Evolutionary conservation across 1,284 basidiomycete genomes (phyloP).

Genomic region (Cutaneotrichosporon sp.): DNA sequence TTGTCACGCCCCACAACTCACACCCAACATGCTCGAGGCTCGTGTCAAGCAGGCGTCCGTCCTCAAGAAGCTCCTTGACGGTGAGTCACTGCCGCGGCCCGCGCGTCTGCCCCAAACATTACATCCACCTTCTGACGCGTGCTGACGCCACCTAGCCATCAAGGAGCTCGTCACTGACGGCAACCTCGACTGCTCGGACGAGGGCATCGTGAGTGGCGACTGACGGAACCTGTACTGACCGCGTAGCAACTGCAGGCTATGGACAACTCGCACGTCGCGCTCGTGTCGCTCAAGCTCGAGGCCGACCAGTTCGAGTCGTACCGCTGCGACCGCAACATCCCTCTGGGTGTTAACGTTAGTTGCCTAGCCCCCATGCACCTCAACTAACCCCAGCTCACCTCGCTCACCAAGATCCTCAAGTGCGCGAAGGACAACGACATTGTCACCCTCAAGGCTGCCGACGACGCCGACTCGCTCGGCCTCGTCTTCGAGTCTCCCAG

Average conservation of each 20-base stretch:
- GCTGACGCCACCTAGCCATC: conserved; percentile 65
- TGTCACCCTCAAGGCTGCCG: conserved; percentile 86
- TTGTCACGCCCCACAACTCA: not conserved
- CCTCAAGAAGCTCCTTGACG: conserved; percentile 83
- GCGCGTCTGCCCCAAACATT: not conserved
- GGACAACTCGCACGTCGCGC: conserved; percentile 99
- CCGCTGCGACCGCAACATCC: conserved; percentile 95
- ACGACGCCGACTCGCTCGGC: conserved; percentile 87
- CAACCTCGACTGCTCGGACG: conserved; percentile 97
- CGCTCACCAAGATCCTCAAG: conserved; percentile 93
- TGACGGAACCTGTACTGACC: conserved; percentile 41
- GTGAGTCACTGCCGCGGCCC: conserved; percentile 58
- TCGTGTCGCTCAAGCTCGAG: conserved; percentile 70
- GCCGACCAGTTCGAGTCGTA: conserved; percentile 80
- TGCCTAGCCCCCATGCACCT: not conserved
- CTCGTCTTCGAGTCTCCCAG: conserved; percentile 90
- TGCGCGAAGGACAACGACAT: conserved; percentile 97
- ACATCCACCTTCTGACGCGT: conserved; percentile 2
- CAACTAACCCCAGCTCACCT: conserved; percentile 60
- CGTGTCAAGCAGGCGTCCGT: conserved; percentile 78
- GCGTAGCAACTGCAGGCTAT: conserved; percentile 86
- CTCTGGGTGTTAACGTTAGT: conserved; percentile 77
- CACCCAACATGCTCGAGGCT: conserved; percentile 82
- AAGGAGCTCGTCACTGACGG: conserved; percentile 97
- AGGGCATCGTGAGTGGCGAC: conserved; percentile 74